Evolutionary conservation across 495 filamentous ascomycete species (phyloP), one percentile per base, ranked within the genome.

Genomic region (Schizothecium vesticola): DNA sequence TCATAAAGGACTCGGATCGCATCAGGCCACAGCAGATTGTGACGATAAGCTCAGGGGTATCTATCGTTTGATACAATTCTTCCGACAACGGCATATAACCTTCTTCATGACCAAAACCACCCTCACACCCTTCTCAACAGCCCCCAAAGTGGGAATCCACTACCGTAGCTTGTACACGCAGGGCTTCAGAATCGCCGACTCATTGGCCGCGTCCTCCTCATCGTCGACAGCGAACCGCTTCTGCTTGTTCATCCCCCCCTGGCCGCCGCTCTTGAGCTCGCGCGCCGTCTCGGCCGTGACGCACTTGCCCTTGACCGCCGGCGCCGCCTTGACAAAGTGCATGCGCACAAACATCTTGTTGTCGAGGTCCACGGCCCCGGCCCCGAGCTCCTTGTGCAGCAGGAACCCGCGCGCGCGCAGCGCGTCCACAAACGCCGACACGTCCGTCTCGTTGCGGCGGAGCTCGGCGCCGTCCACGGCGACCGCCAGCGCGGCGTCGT

Each of bases 271-370:
- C 4, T 67, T 59, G 43, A 22, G 64, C 66, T 71, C 63, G 56
- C 73, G 36, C 36, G 36, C 36, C 36, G 36, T 51, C 36, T 51
- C 36, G 16, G 36, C 36, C 36, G 36, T 78, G 25, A 79, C 86
- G 69, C 89, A 84, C 78, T 94, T 95, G 10, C 92, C 91, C 77
- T 85, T 89, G 13, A 83, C 78, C 3, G 91, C 89, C 55, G 87
- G 82, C 25, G 83, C 83, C 26, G 83, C 86, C 81, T 97, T 98
- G 64, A 95, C 82, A 81, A 99, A 98, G 71, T 87, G 85, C 93
- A 99, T 94, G 76, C 88, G 90, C 63, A 98, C 92, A 85, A 99
- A 99, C 95, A 99, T 99, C 81, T 91, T 96, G 80, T 99, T 99
- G 36, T 83, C 86, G 75, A 92, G 82, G 76, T 97, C 93, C 11